phyloP scores from a whole-genome alignment of 2,329 filamentous ascomycete genomes.

The Calonectria pauciramosa region DNA sequence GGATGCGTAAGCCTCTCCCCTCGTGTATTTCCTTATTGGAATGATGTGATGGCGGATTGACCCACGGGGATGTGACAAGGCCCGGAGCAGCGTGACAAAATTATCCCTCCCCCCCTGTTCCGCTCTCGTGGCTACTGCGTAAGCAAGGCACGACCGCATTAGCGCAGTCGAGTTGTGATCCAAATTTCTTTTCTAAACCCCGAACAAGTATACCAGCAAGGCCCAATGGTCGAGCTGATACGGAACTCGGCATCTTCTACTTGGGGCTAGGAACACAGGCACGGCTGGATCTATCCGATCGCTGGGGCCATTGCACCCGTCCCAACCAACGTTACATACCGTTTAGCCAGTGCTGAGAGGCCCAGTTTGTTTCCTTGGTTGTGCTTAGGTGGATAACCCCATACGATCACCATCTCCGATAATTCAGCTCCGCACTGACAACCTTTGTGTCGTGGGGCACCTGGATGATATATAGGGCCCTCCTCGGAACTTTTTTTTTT shows the following conservation, averaged over 20 bases:
- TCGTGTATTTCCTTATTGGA: background rate
- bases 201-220: background rate
- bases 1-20: background rate
- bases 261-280: background rate
- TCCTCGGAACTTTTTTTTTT: background rate
- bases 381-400: background rate
- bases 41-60: background rate
- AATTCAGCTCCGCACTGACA: background rate
- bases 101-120: constrained; percentile 7
- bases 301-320: background rate
- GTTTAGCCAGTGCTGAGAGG: background rate
- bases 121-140: constrained; percentile 7
- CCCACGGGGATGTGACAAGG: background rate
- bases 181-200: constrained; percentile 3
- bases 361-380: background rate
- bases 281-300: constrained; percentile 17
- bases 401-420: background rate
- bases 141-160: constrained; percentile 12
- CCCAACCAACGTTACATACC: background rate
- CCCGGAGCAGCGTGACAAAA: background rate
- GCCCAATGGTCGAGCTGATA: background rate
- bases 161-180: background rate
- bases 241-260: constrained; percentile 13
- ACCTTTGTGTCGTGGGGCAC: background rate
- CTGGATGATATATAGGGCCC: background rate